phyloP scores from a whole-genome alignment of 78 protist genomes.

The Emiliania huxleyi region DNA sequence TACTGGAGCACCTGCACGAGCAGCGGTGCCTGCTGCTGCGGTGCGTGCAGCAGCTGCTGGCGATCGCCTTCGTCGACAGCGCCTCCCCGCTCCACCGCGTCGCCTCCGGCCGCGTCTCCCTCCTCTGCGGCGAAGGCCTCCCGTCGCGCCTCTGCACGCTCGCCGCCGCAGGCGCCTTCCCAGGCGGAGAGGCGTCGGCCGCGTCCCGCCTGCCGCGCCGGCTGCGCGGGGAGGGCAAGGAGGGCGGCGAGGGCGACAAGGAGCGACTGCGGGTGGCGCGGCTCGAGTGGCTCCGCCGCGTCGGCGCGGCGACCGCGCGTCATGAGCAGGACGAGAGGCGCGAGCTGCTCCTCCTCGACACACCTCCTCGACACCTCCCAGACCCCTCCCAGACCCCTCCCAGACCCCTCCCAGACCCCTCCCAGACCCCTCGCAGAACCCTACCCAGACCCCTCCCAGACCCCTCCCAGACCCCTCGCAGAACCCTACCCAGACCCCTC shows the following conservation, averaged over 20 bases:
- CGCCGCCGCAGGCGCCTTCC: not conserved
- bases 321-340: not conserved
- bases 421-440: too few relatives aligned
- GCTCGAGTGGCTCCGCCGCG: not conserved
- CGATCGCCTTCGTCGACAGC: not conserved
- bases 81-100: not conserved
- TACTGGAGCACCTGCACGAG: not conserved
- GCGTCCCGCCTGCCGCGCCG: not conserved
- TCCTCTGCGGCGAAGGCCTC: not conserved
- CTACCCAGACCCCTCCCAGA: too few relatives aligned
- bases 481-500: too few relatives aligned
- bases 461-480: too few relatives aligned
- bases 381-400: too few relatives aligned
- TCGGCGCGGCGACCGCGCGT: not conserved
- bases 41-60: not conserved
- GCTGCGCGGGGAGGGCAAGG: not conserved
- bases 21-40: not conserved
- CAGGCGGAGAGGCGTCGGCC: not conserved
- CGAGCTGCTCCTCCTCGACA: too few relatives aligned
- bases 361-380: too few relatives aligned
- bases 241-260: not conserved
- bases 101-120: not conserved
- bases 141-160: not conserved
- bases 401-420: too few relatives aligned
- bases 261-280: not conserved